These are phyloP conservation scores for Kuraishia ogatae DNA, from an alignment of 805 yeast genomes.

Conservation along the genomic window DNA sequence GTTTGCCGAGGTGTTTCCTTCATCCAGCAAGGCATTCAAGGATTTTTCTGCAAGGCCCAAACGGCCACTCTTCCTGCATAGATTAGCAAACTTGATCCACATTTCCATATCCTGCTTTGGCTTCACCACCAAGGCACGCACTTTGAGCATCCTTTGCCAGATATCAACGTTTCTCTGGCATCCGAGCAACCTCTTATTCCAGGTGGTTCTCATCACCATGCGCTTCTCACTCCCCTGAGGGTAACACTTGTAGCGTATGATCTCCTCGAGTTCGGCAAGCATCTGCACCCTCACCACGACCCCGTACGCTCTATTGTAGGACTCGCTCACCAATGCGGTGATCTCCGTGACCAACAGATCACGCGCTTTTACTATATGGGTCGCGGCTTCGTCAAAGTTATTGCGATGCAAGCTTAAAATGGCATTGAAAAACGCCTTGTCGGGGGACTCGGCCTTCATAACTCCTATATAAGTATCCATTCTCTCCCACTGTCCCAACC, in stretches of 20 bases:
- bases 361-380: constrained; percentile 76
- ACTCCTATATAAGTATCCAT: constrained; percentile 88
- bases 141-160: constrained; percentile 96
- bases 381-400: constrained; percentile 72
- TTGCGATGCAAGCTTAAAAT: constrained; percentile 79
- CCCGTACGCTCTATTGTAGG: constrained; percentile 93
- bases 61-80: constrained; percentile 91
- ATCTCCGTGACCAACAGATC: constrained; percentile 88
- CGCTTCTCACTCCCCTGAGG: constrained; percentile 81
- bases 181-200: constrained; percentile 89
- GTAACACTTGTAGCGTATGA: constrained; percentile 76
- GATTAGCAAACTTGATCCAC: constrained; percentile 96
- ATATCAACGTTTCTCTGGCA: constrained; percentile 96
- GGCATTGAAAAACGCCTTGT: constrained; percentile 90
- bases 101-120: constrained; percentile 96
- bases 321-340: constrained; percentile 89
- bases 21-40: constrained; percentile 68
- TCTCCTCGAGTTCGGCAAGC: constrained; percentile 95
- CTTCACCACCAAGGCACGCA: constrained; percentile 83
- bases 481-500: constrained; percentile 91
- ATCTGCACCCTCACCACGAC: constrained; percentile 96
- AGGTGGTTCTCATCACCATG: constrained; percentile 73
- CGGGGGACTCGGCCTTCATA: constrained; percentile 90
- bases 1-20: constrained; percentile 44
- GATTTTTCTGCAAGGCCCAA: constrained; percentile 90